Base-by-base conservation (phyloP, 345 rosid species). In the Pistacia vera region DNA sequence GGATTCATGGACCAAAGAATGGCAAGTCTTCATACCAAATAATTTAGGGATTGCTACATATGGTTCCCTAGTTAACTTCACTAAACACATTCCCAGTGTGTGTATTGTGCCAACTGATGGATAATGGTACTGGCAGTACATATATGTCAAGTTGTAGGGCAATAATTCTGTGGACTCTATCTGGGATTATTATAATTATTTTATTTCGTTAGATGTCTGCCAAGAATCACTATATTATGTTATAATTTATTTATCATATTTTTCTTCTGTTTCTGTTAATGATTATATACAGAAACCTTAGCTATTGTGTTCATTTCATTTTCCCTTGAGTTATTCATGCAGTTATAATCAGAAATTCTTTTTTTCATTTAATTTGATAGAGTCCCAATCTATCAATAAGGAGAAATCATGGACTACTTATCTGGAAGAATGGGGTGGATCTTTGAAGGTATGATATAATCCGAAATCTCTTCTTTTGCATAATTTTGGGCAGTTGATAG, bases 371-470 rank as follows among this genome's bases (percentile, higher is more conserved):
- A 44, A 69, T 83, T 33, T 80, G 63, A 55, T 86, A 95, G 99
- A 86, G 70, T 82, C 84, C 68, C 82, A 72, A 71, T 76, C 83
- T 71, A 75, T 61, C 63, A 77, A 80, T 76, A 30, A 33, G 56
- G 74, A 81, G 66, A 89, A 82, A 75, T 72, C 86, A 22, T 49
- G 59, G 84, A 84, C 57, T 28, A 72, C 78, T 78, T 80, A 88
- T 74, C 76, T 81, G 35, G 71, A 79, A 72, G 94, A 88, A 73
- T 60, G 90, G 82, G 89, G 90, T 71, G 80, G 83, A 71, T 88
- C 86, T 58, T 60, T 89, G 82, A 86, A 85, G 98, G 99, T 92
- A 83, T 51, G 83, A n/a, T 28, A n/a, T 28, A 41, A 17, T 56
- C 10, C 8, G 28, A 46, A 13, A 13, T 52, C 12, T 64, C 70